Percentiles rank a stretch among this genome's conserved stretches.
Evolutionary conservation across 768 basidiomycete species (phyloP).

Genomic region (Boletellus emodensis): DNA sequence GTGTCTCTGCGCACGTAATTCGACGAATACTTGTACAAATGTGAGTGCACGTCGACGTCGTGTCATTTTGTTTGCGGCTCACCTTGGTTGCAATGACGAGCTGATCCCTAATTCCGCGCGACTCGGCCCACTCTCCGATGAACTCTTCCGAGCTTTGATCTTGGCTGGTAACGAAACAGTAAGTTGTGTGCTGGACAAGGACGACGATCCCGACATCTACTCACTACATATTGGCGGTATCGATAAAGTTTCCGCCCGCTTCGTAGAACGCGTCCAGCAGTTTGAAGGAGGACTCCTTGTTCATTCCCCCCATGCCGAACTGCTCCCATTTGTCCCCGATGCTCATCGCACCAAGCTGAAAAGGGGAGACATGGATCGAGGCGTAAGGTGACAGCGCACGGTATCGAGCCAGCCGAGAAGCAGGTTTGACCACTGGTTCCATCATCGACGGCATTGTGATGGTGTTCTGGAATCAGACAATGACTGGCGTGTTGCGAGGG

Average conservation of each 20-base stretch:
- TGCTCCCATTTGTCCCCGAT: neutral
- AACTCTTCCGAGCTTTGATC: slow-evolving; percentile 38
- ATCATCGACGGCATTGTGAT: neutral
- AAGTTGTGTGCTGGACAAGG: neutral
- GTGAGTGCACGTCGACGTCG: neutral
- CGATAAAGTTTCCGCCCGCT: too few relatives aligned
- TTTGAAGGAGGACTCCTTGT: slow-evolving; percentile 33
- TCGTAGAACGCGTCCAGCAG: too few relatives aligned
- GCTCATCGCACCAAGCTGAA: slow-evolving; percentile 12
- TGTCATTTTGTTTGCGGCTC: neutral
- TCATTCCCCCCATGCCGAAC: slow-evolving; percentile 36
- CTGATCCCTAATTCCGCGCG: slow-evolving; percentile 37
- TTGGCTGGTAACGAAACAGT: slow-evolving; percentile 20
- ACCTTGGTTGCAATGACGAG: slow-evolving; percentile 42
- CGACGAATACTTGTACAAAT: slow-evolving; percentile 9
- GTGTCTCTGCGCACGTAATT: slow-evolving; percentile 13
- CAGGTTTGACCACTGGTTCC: slow-evolving; percentile 22
- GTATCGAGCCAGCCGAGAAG: slow-evolving; percentile 24
- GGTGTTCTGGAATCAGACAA: neutral
- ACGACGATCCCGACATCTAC: slow-evolving; percentile 2
- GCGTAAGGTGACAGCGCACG: slow-evolving; percentile 36
- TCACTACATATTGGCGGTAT: slow-evolving; percentile 40
- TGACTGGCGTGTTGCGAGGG: too few relatives aligned
- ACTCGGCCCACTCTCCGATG: slow-evolving; percentile 44
- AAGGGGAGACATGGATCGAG: slow-evolving; percentile 43